Evolutionary conservation across 768 basidiomycete species (phyloP).

Genomic region (Trametes meyenii): DNA sequence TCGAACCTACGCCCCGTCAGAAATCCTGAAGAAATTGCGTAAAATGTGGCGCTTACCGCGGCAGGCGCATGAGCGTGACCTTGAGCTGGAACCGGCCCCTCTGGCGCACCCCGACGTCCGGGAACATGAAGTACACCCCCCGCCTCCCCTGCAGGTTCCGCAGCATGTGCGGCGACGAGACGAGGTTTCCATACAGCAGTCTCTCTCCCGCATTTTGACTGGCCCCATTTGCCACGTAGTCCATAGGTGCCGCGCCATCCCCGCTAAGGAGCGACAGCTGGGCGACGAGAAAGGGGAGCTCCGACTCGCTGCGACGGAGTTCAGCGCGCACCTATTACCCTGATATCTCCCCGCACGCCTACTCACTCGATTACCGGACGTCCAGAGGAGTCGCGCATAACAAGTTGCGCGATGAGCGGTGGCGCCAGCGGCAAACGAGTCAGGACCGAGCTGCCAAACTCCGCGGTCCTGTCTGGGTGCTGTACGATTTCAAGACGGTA

Average conservation of each 20-base stretch:
- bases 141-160: conserved; percentile 79
- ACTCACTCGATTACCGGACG: conserved; percentile 80
- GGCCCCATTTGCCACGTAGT: conserved; percentile 62
- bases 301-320: conserved; percentile 62
- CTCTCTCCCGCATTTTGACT: conserved; percentile 51
- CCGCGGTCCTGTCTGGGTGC: conserved; percentile 80
- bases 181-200: conserved; percentile 82
- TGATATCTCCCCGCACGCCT: not conserved
- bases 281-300: conserved; percentile 86
- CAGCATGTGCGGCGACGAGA: conserved; percentile 78
- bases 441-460: conserved; percentile 73
- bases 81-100: conserved; percentile 77
- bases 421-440: conserved; percentile 85
- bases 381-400: conserved; percentile 71
- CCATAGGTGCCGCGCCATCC: conserved; percentile 64
- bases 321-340: conserved; percentile 13
- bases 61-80: conserved; percentile 72
- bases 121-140: conserved; percentile 88
- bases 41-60: conserved; percentile 58
- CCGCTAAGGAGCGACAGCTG: conserved; percentile 76
- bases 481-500: conserved; percentile 88
- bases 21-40: not conserved
- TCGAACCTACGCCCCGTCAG: conserved; percentile 43
- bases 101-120: conserved; percentile 85
- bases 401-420: conserved; percentile 79